Evolutionary conservation across 169 alveolate genomes (phyloP), one percentile per base, ranked within the genome.

Genomic region (Haemoproteus tartakovskyi): DNA sequence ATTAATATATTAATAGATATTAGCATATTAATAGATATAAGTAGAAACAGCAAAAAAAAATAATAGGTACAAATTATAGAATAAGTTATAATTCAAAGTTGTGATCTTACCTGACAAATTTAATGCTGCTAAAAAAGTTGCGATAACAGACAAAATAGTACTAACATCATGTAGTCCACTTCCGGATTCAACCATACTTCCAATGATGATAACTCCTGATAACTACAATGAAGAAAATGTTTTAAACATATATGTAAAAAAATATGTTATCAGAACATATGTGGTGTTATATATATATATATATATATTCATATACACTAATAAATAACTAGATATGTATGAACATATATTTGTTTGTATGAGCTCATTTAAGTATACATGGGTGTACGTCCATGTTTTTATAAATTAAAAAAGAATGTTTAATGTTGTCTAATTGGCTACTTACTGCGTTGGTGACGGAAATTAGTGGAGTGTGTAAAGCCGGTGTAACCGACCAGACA

Each of bases 381-480:
- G n/a, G n/a, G n/a, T n/a, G n/a, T n/a, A n/a, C n/a, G n/a, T n/a
- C n/a, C n/a, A n/a, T n/a, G n/a, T n/a, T n/a, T n/a, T n/a, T n/a
- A n/a, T n/a, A n/a, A n/a, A n/a, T n/a, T n/a, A n/a, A n/a, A n/a
- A n/a, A n/a, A n/a, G n/a, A n/a, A n/a, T n/a, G n/a, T n/a, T n/a
- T n/a, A n/a, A n/a, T n/a, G n/a, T n/a, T n/a, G n/a, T n/a, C n/a
- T n/a, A n/a, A 9, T 37, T 36, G 5, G 8, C 4, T 33, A 0
- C 57, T 80, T 78, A 93, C 91, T 62, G 98, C 98, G 62, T 94
- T 93, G 50, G 98, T 94, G 45, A 92, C 95, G 38, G 96, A 92
- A 95, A 94, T 94, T 45, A 94, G 63, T 14, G 98, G 98, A 2
- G 97, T 90, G 61, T 94, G 98, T 26, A 94, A 43, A 1, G 98